Percentiles rank a stretch among this genome's conserved stretches.
phyloP scores from a whole-genome alignment of 257 asterid species.

The Petrea volubilis region DNA sequence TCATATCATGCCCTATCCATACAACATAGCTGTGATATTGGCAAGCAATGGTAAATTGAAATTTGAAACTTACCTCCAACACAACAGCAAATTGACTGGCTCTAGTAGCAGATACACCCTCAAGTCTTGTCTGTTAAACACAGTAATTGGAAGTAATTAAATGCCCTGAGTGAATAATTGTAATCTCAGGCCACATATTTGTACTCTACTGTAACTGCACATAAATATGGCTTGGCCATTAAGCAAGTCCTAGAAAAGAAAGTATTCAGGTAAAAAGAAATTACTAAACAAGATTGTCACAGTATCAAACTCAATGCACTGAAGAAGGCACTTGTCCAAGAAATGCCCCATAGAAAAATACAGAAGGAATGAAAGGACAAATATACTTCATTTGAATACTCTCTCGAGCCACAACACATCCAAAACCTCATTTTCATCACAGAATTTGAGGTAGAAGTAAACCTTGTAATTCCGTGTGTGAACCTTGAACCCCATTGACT shows the following conservation, averaged over 20 bases:
- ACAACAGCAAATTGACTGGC: slow-evolving; percentile 84
- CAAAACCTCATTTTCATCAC: slow-evolving; percentile 1
- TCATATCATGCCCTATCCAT: too few relatives aligned
- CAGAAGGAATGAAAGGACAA: background rate
- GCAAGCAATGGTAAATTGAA: slow-evolving; percentile 5
- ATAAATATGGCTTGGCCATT: background rate
- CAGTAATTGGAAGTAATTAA: slow-evolving; percentile 21
- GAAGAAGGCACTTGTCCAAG: background rate
- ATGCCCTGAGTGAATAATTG: background rate
- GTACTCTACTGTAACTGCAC: background rate
- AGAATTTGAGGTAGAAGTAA: slow-evolving; percentile 9
- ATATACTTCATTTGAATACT: background rate
- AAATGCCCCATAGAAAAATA: background rate
- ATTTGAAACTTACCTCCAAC: slow-evolving; percentile 61
- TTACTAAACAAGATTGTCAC: background rate
- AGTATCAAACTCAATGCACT: background rate
- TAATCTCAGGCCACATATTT: slow-evolving; percentile 1
- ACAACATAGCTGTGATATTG: too few relatives aligned
- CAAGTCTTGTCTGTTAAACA: slow-evolving; percentile 79
- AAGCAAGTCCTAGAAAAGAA: background rate
- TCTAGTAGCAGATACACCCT: slow-evolving; percentile 70
- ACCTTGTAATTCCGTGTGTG: slow-evolving; percentile 88
- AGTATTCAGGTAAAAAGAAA: background rate
- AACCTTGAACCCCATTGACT: slow-evolving; percentile 79
- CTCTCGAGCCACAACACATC: slow-evolving; percentile 8